Percentiles rank a stretch among this genome's conserved stretches.
These are phyloP conservation scores for Phytopythium montanum DNA, from an alignment of 352 stramenopile genomes.

Conservation along the genomic window DNA sequence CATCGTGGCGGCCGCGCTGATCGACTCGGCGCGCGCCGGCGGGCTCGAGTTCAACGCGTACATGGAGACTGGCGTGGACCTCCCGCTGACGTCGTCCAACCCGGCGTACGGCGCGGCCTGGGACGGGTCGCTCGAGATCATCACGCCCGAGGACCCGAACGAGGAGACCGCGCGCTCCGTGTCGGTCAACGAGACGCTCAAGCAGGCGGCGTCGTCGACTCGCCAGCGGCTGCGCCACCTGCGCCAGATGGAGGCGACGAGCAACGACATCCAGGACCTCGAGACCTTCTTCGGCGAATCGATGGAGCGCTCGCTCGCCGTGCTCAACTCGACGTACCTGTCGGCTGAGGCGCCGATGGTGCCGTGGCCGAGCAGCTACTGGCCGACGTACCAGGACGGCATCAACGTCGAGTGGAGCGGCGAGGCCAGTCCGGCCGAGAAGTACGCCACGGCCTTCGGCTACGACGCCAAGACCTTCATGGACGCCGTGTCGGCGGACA, in stretches of 20 bases:
- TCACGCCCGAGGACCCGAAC: conserved; percentile 15
- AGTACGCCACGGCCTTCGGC: conserved; percentile 40
- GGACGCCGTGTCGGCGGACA: conserved; percentile 26
- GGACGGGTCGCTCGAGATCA: conserved; percentile 15
- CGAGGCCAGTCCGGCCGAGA: conserved; percentile 24
- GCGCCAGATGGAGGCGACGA: conserved; percentile 20
- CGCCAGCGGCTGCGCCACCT: conserved; percentile 7
- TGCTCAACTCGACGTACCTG: conserved; percentile 26
- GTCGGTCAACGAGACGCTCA: conserved; percentile 8
- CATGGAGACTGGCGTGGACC: conserved; percentile 18
- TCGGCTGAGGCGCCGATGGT: conserved; percentile 10
- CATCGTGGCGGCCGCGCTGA: conserved; percentile 11
- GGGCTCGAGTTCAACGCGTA: conserved; percentile 24
- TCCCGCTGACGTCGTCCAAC: conserved; percentile 21
- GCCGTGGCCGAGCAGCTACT: conserved; percentile 58
- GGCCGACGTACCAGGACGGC: conserved; percentile 52
- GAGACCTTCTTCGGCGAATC: conserved; percentile 25
- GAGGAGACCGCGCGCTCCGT: conserved; percentile 5
- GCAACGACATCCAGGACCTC: conserved; percentile 25
- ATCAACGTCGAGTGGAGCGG: conserved; percentile 52
- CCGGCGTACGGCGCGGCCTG: conserved; percentile 20
- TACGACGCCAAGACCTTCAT: conserved; percentile 31
- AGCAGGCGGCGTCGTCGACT: conserved; percentile 9
- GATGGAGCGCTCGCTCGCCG: conserved; percentile 23
- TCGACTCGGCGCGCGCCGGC: conserved; percentile 4